Base-by-base conservation (phyloP, 169 alveolate genomes). In the Plasmodium coatneyi region DNA sequence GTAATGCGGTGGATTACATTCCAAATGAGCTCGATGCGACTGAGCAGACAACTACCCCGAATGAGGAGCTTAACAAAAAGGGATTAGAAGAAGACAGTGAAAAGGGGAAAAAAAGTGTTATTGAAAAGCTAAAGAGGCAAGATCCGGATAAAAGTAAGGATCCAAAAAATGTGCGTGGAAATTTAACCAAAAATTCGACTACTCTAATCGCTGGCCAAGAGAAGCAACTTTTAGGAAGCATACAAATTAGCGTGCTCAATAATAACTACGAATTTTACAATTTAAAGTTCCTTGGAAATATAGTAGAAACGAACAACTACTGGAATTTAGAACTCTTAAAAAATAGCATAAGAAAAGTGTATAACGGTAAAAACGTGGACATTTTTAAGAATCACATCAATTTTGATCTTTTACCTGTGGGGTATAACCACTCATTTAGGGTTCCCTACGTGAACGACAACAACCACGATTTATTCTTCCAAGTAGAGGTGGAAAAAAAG, bases 301-400 rank as follows among this genome's bases (percentile, higher is more conserved):
- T 89, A 16, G 71, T 78, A 79, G 94, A 89, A 72, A 41, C 71
- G n/a, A 79, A 78, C 28, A 79, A 79, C 71, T 89, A 89, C 36
- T 89, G 94, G 94, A 89, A 89, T 49, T 78, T 89, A 54, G 70
- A 89, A 89, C 43, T n/a, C 30, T 89, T 89, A 34, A 89, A 89
- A 60, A 36, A 19, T 19, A 60, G 36, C n/a, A 89, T 89, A 25
- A 79, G 71, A 89, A 52, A 60, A n/a, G 49, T 49, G 49, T 89
- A 79, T 89, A 79, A 43, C 25, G 81, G 76, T 79, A 52, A 83
- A 19, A 79, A 89, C 5, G 28, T 66, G 16, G 70, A 39, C 71
- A 89, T 89, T 79, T 89, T 79, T 79, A 89, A 89, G 66, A 89
- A 89, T 56, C 90, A 89, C 32, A 78, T 89, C 66, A 78, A 89